phyloP scores from a whole-genome alignment of 345 rosid genomes.

The Eucalyptus brandiana region DNA sequence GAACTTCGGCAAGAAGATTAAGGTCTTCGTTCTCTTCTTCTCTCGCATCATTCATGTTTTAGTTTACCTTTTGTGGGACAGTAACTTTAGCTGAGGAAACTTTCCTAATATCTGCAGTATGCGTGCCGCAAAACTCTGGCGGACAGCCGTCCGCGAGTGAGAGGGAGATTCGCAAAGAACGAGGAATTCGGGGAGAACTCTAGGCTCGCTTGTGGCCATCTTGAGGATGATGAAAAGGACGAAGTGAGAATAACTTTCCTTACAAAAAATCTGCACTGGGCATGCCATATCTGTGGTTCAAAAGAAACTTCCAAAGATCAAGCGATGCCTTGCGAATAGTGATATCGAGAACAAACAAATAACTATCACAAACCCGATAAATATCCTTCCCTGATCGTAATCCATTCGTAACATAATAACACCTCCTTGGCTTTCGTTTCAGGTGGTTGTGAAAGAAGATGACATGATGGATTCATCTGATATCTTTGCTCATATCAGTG shows the following conservation, averaged over 20 bases:
- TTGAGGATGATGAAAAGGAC: constrained; percentile 69
- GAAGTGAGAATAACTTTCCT: constrained; percentile 26
- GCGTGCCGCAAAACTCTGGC: constrained; percentile 91
- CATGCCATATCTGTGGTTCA: not conserved
- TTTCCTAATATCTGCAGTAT: constrained; percentile 28
- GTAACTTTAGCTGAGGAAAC: not conserved
- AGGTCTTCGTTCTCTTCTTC: constrained; percentile 23
- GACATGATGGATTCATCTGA: constrained; percentile 63
- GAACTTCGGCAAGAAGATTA: constrained; percentile 95
- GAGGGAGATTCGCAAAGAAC: constrained; percentile 92
- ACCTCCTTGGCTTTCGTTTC: not conserved
- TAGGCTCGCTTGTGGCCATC: constrained; percentile 30
- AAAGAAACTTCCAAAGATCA: not conserved
- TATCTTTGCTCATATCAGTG: constrained; percentile 73
- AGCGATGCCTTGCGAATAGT: not conserved
- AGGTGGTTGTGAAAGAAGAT: constrained; percentile 69
- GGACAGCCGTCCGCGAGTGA: constrained; percentile 84
- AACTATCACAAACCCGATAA: not conserved
- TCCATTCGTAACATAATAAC: not conserved
- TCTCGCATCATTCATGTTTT: not conserved
- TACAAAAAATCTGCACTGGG: not conserved
- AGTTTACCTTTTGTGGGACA: not conserved
- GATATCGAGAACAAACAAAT: not conserved
- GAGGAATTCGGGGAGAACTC: constrained; percentile 58
- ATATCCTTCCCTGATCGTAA: not conserved